Evolutionary conservation across 331 rosid species (phyloP).

Genomic region (Ulmus americana): DNA sequence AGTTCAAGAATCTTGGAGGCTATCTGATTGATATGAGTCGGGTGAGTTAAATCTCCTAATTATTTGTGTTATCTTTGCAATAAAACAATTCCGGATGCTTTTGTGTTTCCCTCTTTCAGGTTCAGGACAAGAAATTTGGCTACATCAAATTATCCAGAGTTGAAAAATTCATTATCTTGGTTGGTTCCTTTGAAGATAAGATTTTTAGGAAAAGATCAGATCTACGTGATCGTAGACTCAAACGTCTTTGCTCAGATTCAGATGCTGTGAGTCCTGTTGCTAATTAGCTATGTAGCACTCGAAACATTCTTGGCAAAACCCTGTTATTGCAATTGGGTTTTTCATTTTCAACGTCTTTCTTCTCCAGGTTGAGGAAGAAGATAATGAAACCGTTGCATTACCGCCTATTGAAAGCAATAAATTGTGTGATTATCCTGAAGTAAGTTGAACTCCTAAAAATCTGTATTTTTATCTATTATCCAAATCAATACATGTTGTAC

Average conservation of each 20-base stretch:
- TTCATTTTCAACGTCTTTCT: background rate
- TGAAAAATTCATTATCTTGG: constrained; percentile 41
- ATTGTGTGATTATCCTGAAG: background rate
- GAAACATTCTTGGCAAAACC: too few relatives aligned
- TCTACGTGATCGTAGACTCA: constrained; percentile 15
- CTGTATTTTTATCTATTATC: background rate
- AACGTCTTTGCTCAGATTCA: constrained; percentile 8
- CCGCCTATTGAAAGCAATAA: background rate
- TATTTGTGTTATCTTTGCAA: background rate
- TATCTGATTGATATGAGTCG: constrained; percentile 39
- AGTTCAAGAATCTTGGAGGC: constrained; percentile 46
- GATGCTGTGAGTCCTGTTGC: constrained; percentile 29
- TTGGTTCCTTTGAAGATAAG: constrained; percentile 41
- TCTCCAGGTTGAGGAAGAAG: constrained; percentile 12
- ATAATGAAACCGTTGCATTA: background rate
- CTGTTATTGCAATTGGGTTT: background rate
- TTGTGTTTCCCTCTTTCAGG: constrained; percentile 14
- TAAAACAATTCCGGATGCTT: background rate
- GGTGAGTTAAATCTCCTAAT: constrained; percentile 25
- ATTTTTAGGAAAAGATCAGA: constrained; percentile 40
- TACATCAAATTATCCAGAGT: constrained; percentile 45
- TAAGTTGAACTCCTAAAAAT: background rate
- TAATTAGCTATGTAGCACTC: background rate
- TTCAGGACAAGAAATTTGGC: constrained; percentile 23
- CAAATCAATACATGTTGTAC: background rate